These are phyloP conservation scores for Plantago lanceolata DNA, from an alignment of 305 asterid species.

Conservation along the genomic window DNA sequence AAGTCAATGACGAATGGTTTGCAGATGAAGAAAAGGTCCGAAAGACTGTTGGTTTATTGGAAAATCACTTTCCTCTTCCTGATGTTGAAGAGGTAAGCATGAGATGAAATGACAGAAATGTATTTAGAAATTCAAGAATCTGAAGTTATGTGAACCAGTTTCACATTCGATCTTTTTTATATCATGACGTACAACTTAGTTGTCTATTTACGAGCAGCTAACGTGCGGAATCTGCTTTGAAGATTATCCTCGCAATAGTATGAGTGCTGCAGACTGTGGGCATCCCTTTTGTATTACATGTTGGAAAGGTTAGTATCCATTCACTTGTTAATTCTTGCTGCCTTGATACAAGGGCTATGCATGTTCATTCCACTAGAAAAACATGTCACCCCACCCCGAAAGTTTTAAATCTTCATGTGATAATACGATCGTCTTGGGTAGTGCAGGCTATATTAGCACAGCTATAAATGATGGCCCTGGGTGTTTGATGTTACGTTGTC, in stretches of 20 bases:
- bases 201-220: constrained; percentile 47
- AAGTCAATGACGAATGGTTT: constrained; percentile 89
- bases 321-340: constrained; percentile 4
- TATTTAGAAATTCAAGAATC: constrained; percentile 15
- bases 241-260: constrained; percentile 48
- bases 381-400: neutral
- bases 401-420: constrained; percentile 9
- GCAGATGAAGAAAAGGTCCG: constrained; percentile 80
- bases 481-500: constrained; percentile 69
- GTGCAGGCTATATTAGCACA: constrained; percentile 60
- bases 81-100: constrained; percentile 65
- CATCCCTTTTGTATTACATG: constrained; percentile 84
- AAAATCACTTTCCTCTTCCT: constrained; percentile 53
- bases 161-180: constrained; percentile 9
- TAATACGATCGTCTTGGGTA: constrained; percentile 10
- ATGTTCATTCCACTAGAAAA: neutral
- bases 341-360: neutral
- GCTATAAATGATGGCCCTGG: constrained; percentile 74
- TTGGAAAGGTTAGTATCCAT: constrained; percentile 68
- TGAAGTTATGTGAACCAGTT: constrained; percentile 17
- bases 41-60: constrained; percentile 64
- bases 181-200: constrained; percentile 19
- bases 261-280: constrained; percentile 79
- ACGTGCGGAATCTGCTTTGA: constrained; percentile 98
- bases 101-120: constrained; percentile 20